These are phyloP conservation scores for Aureobasidium sp. DNA, from an alignment of 2,329 filamentous ascomycete genomes.

Conservation along the genomic window DNA sequence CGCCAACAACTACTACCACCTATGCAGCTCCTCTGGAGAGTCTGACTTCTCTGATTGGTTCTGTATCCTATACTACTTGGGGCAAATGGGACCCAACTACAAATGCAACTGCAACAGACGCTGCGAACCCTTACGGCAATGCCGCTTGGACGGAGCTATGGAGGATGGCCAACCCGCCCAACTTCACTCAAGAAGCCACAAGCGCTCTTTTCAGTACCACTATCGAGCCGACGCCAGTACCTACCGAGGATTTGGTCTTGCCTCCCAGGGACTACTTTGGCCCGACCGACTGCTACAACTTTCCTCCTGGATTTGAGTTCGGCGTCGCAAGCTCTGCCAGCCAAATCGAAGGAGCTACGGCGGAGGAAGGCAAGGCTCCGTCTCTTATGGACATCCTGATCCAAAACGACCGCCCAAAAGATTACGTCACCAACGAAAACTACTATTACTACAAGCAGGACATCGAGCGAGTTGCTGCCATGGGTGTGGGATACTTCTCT, in stretches of 20 bases:
- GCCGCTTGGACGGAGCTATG: conserved; percentile 21
- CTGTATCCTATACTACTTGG: conserved; percentile 33
- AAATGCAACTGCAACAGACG: conserved; percentile 28
- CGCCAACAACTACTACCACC: conserved; percentile 25
- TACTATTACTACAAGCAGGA: conserved; percentile 46
- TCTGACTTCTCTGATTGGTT: conserved; percentile 28
- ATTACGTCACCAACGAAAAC: conserved; percentile 19
- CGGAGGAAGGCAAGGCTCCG: conserved; percentile 17
- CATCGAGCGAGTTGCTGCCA: conserved; percentile 26
- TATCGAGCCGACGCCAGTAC: conserved; percentile 46
- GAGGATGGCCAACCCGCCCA: conserved; percentile 26
- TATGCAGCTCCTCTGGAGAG: conserved; percentile 30
- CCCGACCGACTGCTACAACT: conserved; percentile 41
- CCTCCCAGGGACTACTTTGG: conserved; percentile 46
- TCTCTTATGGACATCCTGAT: conserved; percentile 4
- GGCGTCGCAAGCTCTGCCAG: conserved; percentile 18
- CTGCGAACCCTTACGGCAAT: neutral
- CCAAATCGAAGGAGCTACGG: conserved; percentile 20
- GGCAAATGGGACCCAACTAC: conserved; percentile 32
- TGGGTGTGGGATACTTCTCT: conserved; percentile 24
- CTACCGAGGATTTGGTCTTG: conserved; percentile 46
- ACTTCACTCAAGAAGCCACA: conserved; percentile 32
- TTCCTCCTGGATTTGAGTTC: conserved; percentile 38
- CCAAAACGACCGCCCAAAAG: conserved; percentile 17
- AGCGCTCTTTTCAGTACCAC: conserved; percentile 30